These are phyloP conservation scores for Rutstroemia sp. DNA, from an alignment of 2,329 filamentous ascomycete species.

Conservation along the genomic window DNA sequence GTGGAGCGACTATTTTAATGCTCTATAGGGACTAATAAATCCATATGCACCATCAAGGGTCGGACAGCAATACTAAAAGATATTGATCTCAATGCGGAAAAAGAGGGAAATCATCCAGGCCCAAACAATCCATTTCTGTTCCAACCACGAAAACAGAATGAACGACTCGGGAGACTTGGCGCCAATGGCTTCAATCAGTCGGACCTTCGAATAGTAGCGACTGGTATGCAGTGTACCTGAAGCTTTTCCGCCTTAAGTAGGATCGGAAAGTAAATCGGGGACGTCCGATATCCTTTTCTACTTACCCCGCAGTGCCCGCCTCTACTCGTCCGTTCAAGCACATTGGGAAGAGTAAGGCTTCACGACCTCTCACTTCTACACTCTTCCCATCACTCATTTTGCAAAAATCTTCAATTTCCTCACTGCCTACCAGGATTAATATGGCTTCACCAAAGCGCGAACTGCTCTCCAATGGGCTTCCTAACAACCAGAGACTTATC, in stretches of 20 bases:
- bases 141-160: no score
- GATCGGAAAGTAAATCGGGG: not conserved
- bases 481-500: slow-evolving; percentile 19
- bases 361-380: not conserved
- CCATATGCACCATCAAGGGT: no score
- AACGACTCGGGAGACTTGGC: no score
- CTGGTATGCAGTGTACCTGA: not conserved
- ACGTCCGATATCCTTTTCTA: not conserved
- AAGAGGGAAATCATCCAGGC: no score
- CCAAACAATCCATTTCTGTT: no score
- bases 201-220: no score
- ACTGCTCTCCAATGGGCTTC: slow-evolving; percentile 15
- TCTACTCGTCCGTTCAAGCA: not conserved
- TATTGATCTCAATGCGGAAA: no score
- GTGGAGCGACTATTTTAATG: no score
- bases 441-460: not conserved
- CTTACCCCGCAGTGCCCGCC: not conserved
- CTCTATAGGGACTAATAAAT: no score
- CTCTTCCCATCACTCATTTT: not conserved
- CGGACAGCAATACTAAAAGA: no score
- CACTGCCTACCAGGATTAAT: not conserved
- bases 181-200: no score
- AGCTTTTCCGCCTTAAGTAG: not conserved
- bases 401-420: not conserved
- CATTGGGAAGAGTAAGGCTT: no score